Percentiles rank a stretch among this genome's conserved stretches.
Evolutionary conservation across 768 basidiomycete genomes (phyloP).

Genomic region (Amanita subjunquillea): DNA sequence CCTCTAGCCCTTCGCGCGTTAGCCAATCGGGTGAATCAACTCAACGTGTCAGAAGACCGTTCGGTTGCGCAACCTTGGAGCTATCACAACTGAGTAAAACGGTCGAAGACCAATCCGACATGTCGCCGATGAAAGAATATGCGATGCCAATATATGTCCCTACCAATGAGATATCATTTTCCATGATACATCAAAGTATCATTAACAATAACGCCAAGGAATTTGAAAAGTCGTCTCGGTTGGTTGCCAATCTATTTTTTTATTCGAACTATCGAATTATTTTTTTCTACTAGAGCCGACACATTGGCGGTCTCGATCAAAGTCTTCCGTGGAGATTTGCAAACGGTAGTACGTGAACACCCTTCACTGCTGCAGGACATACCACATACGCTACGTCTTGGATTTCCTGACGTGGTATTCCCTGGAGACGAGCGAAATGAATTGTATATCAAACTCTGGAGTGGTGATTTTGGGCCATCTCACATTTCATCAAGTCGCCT

Average conservation of each 20-base stretch:
- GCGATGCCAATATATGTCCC: conserved; percentile 85
- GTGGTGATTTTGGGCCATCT: conserved; percentile 69
- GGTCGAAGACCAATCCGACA: conserved; percentile 51
- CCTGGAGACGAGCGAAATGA: conserved; percentile 91
- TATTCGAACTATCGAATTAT: neutral
- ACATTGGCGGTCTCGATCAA: conserved; percentile 77
- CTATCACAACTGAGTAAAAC: conserved; percentile 66
- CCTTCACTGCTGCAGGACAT: conserved; percentile 73
- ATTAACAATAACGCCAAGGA: conserved; percentile 71
- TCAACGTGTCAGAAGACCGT: conserved; percentile 68
- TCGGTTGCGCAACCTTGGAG: conserved; percentile 93
- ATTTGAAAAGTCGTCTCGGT: conserved; percentile 78
- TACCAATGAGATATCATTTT: conserved; percentile 74
- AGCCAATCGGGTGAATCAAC: conserved; percentile 22
- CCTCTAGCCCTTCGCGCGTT: conserved; percentile 9
- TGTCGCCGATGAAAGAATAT: conserved; percentile 61
- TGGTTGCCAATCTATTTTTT: conserved; percentile 12
- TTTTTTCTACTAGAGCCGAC: conserved; percentile 54
- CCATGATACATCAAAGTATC: conserved; percentile 93
- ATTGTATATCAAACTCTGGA: conserved; percentile 93
- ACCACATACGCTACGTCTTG: conserved; percentile 77
- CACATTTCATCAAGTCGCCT: conserved; percentile 38
- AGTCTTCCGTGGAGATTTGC: conserved; percentile 75
- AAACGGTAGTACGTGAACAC: conserved; percentile 72
- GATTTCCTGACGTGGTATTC: conserved; percentile 94